Evolutionary conservation across 139 green algal species (phyloP).

Genomic region (Chlorella sp.): DNA sequence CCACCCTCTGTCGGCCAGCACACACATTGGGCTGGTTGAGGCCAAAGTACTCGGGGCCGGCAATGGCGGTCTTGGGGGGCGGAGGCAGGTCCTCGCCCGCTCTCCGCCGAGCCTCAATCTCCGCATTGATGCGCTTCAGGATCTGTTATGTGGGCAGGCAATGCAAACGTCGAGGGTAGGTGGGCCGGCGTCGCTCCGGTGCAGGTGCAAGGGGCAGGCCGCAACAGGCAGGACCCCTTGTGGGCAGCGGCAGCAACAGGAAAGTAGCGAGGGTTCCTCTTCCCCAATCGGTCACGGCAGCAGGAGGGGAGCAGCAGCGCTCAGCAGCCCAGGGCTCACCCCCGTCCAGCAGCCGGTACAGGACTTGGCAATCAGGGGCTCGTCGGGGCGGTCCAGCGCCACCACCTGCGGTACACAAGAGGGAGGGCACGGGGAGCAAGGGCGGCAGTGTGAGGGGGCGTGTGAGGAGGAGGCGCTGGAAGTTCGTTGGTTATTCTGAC

Average conservation of each 20-base stretch:
- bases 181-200: too few species aligned
- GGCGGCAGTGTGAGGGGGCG: too few species aligned
- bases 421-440: too few species aligned
- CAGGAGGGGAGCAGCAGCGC: not conserved
- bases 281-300: too few species aligned
- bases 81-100: constrained; percentile 87
- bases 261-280: too few species aligned
- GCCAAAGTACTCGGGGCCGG: constrained; percentile 96
- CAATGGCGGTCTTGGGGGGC: constrained; percentile 92
- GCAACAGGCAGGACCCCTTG: too few species aligned
- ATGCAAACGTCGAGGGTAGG: too few species aligned
- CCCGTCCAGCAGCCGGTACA: constrained; percentile 92
- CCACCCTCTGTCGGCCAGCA: not conserved
- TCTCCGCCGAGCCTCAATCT: constrained; percentile 75
- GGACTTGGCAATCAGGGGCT: constrained; percentile 84
- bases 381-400: constrained; percentile 82
- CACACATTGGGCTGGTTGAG: constrained; percentile 81
- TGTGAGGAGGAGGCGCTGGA: too few species aligned
- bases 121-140: constrained; percentile 90
- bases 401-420: constrained; percentile 67
- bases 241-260: too few species aligned
- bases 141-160: constrained; percentile 53
- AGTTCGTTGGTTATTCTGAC: too few species aligned
- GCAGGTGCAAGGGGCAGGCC: too few species aligned
- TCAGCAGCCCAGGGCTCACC: constrained; percentile 55